These are phyloP conservation scores for barrel medic (Medicago truncatula) DNA, from an alignment of 306 rosid genomes.

Conservation along the genomic window MtrunA17r5.0-ANR NC_053042.1:44955501-44956000, in stretches of 20 bases:
- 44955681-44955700: no score
- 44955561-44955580: not conserved
- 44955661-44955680: no score
- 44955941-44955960: constrained; percentile 47
- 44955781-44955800: constrained; percentile 33
- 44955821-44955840: constrained; percentile 52
- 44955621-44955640: no score
- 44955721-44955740: not conserved
- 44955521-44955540: constrained; percentile 61
- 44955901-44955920: constrained; percentile 36
- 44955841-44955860: constrained; percentile 14
- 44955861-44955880: constrained; percentile 30
- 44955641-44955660: no score
- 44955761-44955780: constrained; percentile 41
- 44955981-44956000: constrained; percentile 55
- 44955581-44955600: not conserved
- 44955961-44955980: constrained; percentile 43
- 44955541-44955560: constrained; percentile 54
- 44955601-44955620: no score
- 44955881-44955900: constrained; percentile 38
- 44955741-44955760: constrained; percentile 9
- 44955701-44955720: not conserved
- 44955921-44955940: constrained; percentile 15
- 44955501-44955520: constrained; percentile 53
- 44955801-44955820: constrained; percentile 38